Percentiles rank a stretch among this genome's conserved stretches.
Evolutionary conservation across 257 asterid genomes (phyloP).

Genomic region (Petunia secreta): DNA sequence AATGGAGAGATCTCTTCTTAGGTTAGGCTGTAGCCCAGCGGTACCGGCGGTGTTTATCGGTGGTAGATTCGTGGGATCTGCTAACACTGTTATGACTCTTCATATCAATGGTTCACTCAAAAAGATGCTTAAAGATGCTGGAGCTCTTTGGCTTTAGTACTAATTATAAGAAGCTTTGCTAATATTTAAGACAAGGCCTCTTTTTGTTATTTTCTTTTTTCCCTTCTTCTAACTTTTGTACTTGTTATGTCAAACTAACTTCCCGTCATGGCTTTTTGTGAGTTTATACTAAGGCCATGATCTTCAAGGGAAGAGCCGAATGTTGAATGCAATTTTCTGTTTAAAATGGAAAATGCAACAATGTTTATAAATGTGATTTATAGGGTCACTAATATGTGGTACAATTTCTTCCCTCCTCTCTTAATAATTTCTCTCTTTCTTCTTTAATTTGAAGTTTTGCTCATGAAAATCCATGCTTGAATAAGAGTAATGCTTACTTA

Average conservation of each 20-base stretch:
- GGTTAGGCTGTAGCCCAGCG: constrained; percentile 62
- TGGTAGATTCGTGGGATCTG: constrained; percentile 59
- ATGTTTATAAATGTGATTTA: neutral
- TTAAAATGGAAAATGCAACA: constrained; percentile 20
- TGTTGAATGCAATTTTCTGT: neutral
- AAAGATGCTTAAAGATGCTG: constrained; percentile 72
- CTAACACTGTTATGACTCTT: constrained; percentile 54
- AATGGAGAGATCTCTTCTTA: constrained; percentile 56
- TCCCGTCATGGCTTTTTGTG: constrained; percentile 8
- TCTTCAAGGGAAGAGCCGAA: neutral
- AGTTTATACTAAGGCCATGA: constrained; percentile 18
- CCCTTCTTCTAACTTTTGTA: neutral
- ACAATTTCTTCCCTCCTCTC: neutral
- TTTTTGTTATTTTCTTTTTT: neutral
- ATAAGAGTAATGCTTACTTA: neutral
- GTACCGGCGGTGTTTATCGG: constrained; percentile 74
- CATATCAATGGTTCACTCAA: constrained; percentile 67
- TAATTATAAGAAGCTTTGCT: neutral
- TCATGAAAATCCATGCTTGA: neutral
- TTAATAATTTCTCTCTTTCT: neutral
- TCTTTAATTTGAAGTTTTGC: too few species aligned
- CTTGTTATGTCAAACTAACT: neutral
- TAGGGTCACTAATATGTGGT: neutral
- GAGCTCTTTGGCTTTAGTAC: constrained; percentile 77
- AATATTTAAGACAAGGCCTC: constrained; percentile 11